Evolutionary conservation across 306 rosid species (phyloP), one percentile per base, ranked within the genome.

Genomic region (Oxytropis ochrocephala): DNA sequence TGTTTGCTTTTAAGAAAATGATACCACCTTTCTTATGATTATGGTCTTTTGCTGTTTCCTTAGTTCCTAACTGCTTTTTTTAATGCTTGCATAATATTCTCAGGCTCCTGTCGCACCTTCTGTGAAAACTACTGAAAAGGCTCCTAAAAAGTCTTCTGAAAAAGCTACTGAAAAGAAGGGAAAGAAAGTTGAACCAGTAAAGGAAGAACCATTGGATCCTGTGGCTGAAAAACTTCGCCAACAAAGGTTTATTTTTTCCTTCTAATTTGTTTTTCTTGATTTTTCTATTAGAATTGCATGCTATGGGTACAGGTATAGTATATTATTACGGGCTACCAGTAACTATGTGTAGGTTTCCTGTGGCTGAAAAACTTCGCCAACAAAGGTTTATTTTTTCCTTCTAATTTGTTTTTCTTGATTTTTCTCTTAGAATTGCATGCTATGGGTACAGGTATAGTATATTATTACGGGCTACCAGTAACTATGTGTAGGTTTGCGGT

Each of bases 341-440:
- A 41, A n/a, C 56, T 1, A 33, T 35, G 29, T n/a, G n/a, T n/a
- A n/a, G 17, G 6, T 70, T 13, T 85, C 95, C 96, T 13, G 18
- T 79, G 51, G 88, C 97, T 39, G 98, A 87, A 80, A 90, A 94
- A 78, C 91, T 90, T 80, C 92, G 89, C 73, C 97, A 90, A 74
- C 98, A 94, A 83, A 85, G 98, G 98, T 90, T 57, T 75, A 19
- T 44, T 18, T 38, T 72, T 56, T 58, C 14, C 11, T 5, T 52
- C 17, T 5, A 55, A 4, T 62, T 35, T 44, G 24, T 32, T 11
- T 60, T 4, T 13, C 49, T 10, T 38, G 43, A 10, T 42, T 2
- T n/a, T 64, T 10, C 52, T n/a, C 36, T 56, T 42, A 41, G 17
- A 3, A n/a, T 57, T 9, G 21, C 16, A n/a, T 69, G 63, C 52